Base-by-base conservation (phyloP, 106 monocot genomes). In the Allium fistulosum region DNA sequence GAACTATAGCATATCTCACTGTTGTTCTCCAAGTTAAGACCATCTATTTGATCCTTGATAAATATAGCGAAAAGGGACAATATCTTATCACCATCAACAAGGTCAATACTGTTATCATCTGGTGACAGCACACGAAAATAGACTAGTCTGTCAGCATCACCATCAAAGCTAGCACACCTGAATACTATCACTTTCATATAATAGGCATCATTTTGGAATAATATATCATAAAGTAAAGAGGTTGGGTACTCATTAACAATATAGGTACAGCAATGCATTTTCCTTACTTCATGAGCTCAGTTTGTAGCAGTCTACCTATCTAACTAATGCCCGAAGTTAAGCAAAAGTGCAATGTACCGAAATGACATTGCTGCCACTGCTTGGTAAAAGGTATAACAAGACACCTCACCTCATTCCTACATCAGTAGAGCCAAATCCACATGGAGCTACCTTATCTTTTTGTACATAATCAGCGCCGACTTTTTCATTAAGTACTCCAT, bases 91-190 rank as follows among this genome's bases (percentile, higher is more conserved):
- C 96, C 96, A 69, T 96, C 96, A 51, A 88, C 68, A 56, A 96
- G 85, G 75, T 96, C 96, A 72, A 96, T 76, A 48, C 68, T 82
- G 26, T 60, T 61, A 60, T 68, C 62, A 63, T 69, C 71, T 65
- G 52, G n/a, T 12, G 76, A 76, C 57, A 66, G 61, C 4, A 96
- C 59, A 15, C 63, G 75, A 69, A 96, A 96, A 79, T 88, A 92
- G 3, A 96, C 91, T 16, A 96, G 81, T 62, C 96, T 76, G 57
- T 96, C 96, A 56, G 88, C 96, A 80, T 96, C 96, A 48, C 96
- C 96, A 68, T 96, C 96, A 13, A 96, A 86, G 67, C 92, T 96
- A 49, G 78, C 91, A 76, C 96, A 96, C 82, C 96, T 96, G 85
- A 68, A 81, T 37, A 63, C 70, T 70, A 73, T 69, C 57, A 48